These are phyloP conservation scores for Rhodamnia argentea DNA, from an alignment of 345 rosid genomes.

Conservation along the genomic window DNA sequence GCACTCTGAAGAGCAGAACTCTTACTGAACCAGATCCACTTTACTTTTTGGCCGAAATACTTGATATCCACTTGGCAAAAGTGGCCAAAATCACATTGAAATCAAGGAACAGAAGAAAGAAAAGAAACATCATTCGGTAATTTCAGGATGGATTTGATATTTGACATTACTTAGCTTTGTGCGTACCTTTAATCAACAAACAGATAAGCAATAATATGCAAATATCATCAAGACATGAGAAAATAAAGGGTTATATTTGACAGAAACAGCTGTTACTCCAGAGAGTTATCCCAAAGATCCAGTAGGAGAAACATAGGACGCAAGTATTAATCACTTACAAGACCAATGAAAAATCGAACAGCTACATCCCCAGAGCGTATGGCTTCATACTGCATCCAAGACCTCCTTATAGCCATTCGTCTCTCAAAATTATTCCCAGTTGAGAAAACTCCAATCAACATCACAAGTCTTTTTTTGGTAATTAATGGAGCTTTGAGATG, in stretches of 20 bases:
- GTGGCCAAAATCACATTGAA: not conserved
- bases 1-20: not conserved
- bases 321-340: conserved; percentile 34
- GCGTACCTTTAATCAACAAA: not conserved
- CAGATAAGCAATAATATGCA: not conserved
- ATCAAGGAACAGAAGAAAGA: not conserved
- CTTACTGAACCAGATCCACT: not conserved
- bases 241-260: not conserved
- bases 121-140: not conserved
- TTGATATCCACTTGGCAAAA: not conserved
- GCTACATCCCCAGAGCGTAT: conserved; percentile 68
- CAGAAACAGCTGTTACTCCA: not conserved
- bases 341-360: conserved; percentile 84
- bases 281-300: not conserved
- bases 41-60: not conserved
- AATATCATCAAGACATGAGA: not conserved
- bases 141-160: not conserved
- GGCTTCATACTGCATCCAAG: conserved; percentile 84
- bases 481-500: conserved; percentile 59
- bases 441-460: conserved; percentile 83
- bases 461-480: conserved; percentile 30
- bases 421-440: conserved; percentile 85
- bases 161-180: not conserved
- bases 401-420: conserved; percentile 83
- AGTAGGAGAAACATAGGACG: not conserved